Percentiles rank a stretch among this genome's conserved stretches.
Conservation (phyloP, 495 filamentous ascomycete genomes). For the Aspergillus ellipticus region DNA sequence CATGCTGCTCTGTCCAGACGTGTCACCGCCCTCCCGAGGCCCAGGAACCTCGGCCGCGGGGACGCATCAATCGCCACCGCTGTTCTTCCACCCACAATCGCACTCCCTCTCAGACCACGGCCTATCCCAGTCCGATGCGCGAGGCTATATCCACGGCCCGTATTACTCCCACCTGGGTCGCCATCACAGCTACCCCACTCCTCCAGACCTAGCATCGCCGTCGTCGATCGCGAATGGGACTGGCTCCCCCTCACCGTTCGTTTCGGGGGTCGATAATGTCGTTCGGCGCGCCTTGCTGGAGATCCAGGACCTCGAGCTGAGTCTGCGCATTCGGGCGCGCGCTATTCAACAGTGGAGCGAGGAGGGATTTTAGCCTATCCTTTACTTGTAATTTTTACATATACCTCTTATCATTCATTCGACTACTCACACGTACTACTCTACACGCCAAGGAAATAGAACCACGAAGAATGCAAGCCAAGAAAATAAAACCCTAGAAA, state of each 20-base stretch:
- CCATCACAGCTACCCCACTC: background rate
- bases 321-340: background rate
- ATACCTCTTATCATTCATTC: too few species aligned
- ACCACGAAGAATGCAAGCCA: too few species aligned
- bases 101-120: background rate
- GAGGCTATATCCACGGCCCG: background rate
- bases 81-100: background rate
- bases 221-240: background rate
- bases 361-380: background rate
- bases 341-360: constrained; percentile 1
- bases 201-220: background rate
- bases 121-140: background rate
- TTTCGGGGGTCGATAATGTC: background rate
- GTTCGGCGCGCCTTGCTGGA: background rate
- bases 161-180: background rate
- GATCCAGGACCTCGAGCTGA: background rate
- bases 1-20: background rate
- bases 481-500: too few species aligned
- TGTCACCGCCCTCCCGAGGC: background rate
- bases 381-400: too few species aligned
- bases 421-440: too few species aligned
- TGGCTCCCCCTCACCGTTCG: background rate
- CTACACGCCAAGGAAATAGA: too few species aligned
- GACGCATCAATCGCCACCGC: background rate
- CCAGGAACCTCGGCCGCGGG: background rate